Conservation (phyloP, 306 rosid species). For the Vicia villosa region DNA sequence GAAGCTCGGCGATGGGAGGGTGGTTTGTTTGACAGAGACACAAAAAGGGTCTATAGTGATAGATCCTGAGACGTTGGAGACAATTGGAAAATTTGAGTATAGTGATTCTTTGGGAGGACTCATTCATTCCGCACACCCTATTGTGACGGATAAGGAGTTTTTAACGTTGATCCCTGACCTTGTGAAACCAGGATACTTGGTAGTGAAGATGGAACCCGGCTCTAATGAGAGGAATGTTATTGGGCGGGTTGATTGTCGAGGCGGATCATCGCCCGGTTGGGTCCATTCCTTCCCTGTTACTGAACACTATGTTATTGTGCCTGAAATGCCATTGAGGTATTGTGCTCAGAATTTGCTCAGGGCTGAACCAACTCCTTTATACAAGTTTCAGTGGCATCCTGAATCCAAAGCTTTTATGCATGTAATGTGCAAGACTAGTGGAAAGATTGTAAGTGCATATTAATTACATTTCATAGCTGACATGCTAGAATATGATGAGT, state of each 20-base stretch:
- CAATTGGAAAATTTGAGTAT: slow-evolving; percentile 71
- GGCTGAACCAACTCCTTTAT: slow-evolving; percentile 88
- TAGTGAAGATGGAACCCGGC: slow-evolving; percentile 73
- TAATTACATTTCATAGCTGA: neutral
- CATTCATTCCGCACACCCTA: slow-evolving; percentile 90
- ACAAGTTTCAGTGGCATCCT: slow-evolving; percentile 93
- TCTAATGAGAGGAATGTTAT: slow-evolving; percentile 76
- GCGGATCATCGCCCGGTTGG: slow-evolving; percentile 84
- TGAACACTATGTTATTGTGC: slow-evolving; percentile 71
- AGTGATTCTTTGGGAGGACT: slow-evolving; percentile 80
- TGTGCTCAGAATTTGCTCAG: slow-evolving; percentile 76
- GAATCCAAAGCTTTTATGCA: slow-evolving; percentile 71
- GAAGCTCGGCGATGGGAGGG: slow-evolving; percentile 80
- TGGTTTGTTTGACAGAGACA: slow-evolving; percentile 88
- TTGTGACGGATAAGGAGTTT: slow-evolving; percentile 78
- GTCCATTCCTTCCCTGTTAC: slow-evolving; percentile 91
- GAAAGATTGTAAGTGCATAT: slow-evolving; percentile 60
- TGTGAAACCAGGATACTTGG: slow-evolving; percentile 74
- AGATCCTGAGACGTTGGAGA: slow-evolving; percentile 72
- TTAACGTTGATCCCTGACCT: slow-evolving; percentile 79
- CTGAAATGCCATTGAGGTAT: slow-evolving; percentile 89
- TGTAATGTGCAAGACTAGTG: slow-evolving; percentile 83
- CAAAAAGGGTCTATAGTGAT: slow-evolving; percentile 85
- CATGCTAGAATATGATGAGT: neutral
- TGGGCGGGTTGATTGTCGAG: slow-evolving; percentile 69